Evolutionary conservation across 257 asterid genomes (phyloP).

Genomic region (Haberlea rhodopensis): DNA sequence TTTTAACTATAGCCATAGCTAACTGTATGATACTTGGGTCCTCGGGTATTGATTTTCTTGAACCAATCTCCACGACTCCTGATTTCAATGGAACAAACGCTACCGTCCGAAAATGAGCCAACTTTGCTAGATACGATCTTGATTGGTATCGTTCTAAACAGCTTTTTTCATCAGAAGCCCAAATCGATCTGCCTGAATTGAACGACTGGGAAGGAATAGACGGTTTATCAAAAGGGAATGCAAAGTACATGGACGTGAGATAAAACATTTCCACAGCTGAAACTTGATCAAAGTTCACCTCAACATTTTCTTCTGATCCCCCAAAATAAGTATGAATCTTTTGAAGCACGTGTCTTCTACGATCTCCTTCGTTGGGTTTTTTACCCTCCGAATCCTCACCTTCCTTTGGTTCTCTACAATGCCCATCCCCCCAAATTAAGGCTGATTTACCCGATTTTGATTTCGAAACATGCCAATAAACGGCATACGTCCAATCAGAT

Average conservation of each 20-base stretch:
- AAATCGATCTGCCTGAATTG: constrained; percentile 75
- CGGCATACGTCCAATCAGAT: constrained; percentile 82
- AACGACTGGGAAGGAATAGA: constrained; percentile 91
- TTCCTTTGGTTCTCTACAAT: constrained; percentile 52
- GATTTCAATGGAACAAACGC: constrained; percentile 74
- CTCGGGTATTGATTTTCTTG: constrained; percentile 55
- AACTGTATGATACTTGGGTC: constrained; percentile 51
- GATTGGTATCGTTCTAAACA: constrained; percentile 68
- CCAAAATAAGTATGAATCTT: constrained; percentile 76
- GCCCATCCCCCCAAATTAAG: constrained; percentile 95
- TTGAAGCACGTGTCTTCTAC: constrained; percentile 60
- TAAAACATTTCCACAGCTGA: constrained; percentile 78
- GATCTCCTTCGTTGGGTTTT: constrained; percentile 33
- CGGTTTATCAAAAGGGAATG: constrained; percentile 91
- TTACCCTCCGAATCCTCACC: constrained; percentile 31
- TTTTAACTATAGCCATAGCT: constrained; percentile 52
- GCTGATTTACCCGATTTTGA: constrained; percentile 94
- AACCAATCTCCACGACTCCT: constrained; percentile 86
- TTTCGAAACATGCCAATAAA: constrained; percentile 90
- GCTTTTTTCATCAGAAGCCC: constrained; percentile 62
- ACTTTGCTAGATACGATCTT: constrained; percentile 64
- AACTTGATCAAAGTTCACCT: constrained; percentile 59
- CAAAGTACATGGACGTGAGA: constrained; percentile 78
- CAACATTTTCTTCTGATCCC: constrained; percentile 63
- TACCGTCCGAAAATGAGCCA: constrained; percentile 55